Evolutionary conservation across 2,329 filamentous ascomycete species (phyloP).

Genomic region (Aspergillus luchuensis): DNA sequence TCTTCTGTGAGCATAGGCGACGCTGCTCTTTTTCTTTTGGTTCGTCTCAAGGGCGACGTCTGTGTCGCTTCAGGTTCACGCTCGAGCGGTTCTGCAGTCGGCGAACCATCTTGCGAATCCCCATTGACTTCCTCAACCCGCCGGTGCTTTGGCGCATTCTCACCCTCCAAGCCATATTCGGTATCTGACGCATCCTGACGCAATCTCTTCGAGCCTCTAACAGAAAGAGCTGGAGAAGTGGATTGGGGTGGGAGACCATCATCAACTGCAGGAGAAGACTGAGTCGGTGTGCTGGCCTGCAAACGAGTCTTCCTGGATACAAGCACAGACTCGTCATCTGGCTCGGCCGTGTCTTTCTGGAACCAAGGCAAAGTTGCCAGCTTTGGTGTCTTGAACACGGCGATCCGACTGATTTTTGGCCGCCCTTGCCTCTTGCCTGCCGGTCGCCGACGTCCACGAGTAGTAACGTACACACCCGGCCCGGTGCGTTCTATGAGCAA

Average conservation of each 20-base stretch:
- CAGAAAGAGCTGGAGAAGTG: not conserved
- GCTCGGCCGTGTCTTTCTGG: conserved; percentile 12
- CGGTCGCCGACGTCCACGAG: conserved; percentile 41
- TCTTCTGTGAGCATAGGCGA: conserved; percentile 8
- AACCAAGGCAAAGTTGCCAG: conserved; percentile 42
- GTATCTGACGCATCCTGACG: conserved; percentile 6
- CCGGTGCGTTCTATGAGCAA: conserved; percentile 39
- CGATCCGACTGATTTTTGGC: conserved; percentile 42
- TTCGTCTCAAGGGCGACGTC: not conserved
- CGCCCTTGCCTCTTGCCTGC: conserved; percentile 42
- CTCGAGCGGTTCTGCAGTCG: not conserved
- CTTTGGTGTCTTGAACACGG: conserved; percentile 41
- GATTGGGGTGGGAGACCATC: not conserved
- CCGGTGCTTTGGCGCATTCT: conserved; percentile 20
- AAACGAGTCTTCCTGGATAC: not conserved
- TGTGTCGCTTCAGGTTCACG: not conserved
- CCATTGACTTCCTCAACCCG: conserved; percentile 17
- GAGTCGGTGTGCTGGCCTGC: not conserved
- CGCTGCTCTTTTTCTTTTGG: conserved; percentile 1
- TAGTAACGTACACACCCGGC: conserved; percentile 46
- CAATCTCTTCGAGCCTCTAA: conserved; percentile 16
- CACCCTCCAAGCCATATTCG: not conserved
- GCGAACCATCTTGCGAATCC: conserved; percentile 6
- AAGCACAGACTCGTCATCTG: not conserved
- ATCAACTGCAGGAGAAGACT: not conserved